Evolutionary conservation across 116 monocot genomes (phyloP).

Genomic region (Thalassia testudinum): DNA sequence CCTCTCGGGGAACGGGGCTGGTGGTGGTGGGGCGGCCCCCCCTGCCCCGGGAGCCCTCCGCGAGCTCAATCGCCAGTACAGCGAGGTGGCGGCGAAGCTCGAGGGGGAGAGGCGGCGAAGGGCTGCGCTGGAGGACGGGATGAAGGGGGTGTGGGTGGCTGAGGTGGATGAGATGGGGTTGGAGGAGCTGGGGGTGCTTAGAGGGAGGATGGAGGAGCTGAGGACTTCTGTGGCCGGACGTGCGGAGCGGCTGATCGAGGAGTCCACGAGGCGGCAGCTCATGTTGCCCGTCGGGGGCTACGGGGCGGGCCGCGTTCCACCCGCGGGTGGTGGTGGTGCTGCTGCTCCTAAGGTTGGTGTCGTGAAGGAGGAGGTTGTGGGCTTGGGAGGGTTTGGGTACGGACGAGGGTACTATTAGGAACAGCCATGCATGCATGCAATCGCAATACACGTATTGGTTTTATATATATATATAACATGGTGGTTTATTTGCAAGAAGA

Average conservation of each 20-base stretch:
- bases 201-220: conserved; percentile 2
- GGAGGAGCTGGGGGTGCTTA: too few relatives aligned
- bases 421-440: too few relatives aligned
- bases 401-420: too few relatives aligned
- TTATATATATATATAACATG: background rate
- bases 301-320: too few relatives aligned
- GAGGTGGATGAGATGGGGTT: conserved; percentile 3
- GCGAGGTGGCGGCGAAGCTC: background rate
- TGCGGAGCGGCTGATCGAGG: background rate
- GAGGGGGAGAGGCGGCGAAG: background rate
- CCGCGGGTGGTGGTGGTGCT: background rate
- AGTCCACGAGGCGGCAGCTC: background rate
- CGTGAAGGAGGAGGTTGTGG: too few relatives aligned
- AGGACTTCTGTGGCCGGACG: background rate
- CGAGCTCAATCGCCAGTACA: background rate
- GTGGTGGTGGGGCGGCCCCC: background rate
- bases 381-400: too few relatives aligned
- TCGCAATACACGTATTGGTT: background rate
- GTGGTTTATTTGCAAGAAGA: too few relatives aligned
- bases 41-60: background rate
- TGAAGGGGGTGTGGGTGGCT: background rate
- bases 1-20: background rate
- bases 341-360: too few relatives aligned
- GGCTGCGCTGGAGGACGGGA: conserved; percentile 1
- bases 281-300: background rate